These are phyloP conservation scores for Panus rudis DNA, from an alignment of 768 basidiomycete species.

Conservation along the genomic window DNA sequence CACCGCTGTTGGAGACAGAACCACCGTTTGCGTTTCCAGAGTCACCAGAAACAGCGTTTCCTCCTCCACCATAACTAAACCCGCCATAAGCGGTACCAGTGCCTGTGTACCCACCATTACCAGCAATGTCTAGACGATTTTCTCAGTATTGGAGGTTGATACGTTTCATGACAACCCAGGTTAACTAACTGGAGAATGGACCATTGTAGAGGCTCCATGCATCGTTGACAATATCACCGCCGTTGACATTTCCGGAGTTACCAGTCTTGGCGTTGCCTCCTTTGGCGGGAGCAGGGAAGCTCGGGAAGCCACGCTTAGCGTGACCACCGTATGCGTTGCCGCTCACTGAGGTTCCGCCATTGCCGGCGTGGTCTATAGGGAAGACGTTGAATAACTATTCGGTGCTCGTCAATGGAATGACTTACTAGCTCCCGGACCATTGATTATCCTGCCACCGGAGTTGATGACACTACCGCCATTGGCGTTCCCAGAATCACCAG, in stretches of 20 bases:
- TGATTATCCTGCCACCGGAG: background rate
- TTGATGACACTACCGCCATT: constrained; percentile 2
- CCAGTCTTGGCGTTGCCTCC: background rate
- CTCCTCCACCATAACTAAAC: constrained; percentile 3
- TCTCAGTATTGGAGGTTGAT: background rate
- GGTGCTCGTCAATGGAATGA: no score
- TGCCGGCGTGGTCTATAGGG: constrained; percentile 1
- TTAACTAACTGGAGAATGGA: background rate
- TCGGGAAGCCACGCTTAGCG: constrained; percentile 2
- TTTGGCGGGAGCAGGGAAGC: background rate
- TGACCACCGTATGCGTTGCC: constrained; percentile 1
- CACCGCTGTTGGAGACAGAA: background rate
- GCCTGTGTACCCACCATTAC: constrained; percentile 6
- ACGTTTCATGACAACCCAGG: background rate
- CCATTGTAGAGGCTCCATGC: background rate
- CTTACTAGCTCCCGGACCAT: background rate
- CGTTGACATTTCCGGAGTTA: background rate
- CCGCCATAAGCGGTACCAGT: no score
- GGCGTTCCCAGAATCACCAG: constrained; percentile 1
- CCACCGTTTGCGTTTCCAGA: constrained; percentile 5
- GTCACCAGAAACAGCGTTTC: constrained; percentile 4
- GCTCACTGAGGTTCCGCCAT: background rate
- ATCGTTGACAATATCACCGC: background rate
- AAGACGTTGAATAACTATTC: no score
- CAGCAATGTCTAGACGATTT: background rate